Evolutionary conservation across 2,329 filamentous ascomycete species (phyloP), one percentile per base, ranked within the genome.

Genomic region (Cladosporium phlei): DNA sequence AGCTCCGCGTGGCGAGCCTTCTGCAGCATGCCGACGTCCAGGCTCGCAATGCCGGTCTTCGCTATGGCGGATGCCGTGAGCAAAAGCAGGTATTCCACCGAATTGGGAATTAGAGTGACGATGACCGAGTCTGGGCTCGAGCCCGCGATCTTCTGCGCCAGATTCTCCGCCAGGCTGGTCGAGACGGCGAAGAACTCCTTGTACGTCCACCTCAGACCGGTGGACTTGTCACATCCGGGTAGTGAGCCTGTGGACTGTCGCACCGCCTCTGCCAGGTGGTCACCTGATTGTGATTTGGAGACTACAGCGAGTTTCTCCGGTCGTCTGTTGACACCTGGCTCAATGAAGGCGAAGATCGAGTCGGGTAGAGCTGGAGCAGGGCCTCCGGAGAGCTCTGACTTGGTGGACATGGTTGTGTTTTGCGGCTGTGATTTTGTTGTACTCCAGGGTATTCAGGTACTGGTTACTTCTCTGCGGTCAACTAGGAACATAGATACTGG

Each of bases 141-240:
- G 16, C 47, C 25, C 11, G 50, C 25, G 14, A 42, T 42, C 8
- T 47, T 32, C 17, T 22, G 27, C n/a, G 48, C 16, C 19, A 55
- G n/a, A 4, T 49, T 47, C 6, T 40, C 25, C 11, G 45, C 33
- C 10, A 53, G 37, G 5, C 48, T 53, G 2, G 51, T 10, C 3
- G 51, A 37, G 6, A 47, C 49, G 5, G 9, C 12, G 21, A 52
- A 46, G 21, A 52, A 46, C 27, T 55, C 51, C 4, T 32, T 30
- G 46, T 50, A 55, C 6, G 44, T 55, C 53, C 53, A 53, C 47
- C 28, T 17, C 17, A 53, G 28, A 29, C 49, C 50, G 2, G 22
- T 9, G 7, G 20, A 22, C 2, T 29, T 39, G 16, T 20, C 14
- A n/a, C 11, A 20, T 11, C 11, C 16, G 14, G 37, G 25, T 19